Evolutionary conservation across 2,329 filamentous ascomycete species (phyloP), one percentile per base, ranked within the genome.

Genomic region (Aspergillus unguis): DNA sequence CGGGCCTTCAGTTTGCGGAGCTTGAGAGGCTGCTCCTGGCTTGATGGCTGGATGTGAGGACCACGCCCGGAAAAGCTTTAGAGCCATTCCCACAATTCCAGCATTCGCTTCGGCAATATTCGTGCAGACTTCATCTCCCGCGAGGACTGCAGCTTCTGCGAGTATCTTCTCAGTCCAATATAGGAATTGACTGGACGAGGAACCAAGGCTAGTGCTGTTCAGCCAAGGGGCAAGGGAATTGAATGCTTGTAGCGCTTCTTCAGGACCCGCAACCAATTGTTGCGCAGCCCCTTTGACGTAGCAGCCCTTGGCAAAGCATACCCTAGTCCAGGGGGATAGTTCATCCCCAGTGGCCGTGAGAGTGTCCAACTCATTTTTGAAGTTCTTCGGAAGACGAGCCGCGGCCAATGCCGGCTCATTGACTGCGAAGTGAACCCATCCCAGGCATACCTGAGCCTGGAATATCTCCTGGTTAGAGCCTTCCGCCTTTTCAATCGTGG

Each of bases 401-500:
- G 82, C 71, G 35, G 86, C 85, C 38, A 83, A 69, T 1, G 75
- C 76, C 58, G 87, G 87, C 61, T 95, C 87, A 32, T 83, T 85
- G 48, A 87, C 72, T 6, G 85, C 82, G 84, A 88, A 95, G 65
- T 95, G 85, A 62, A 96, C 78, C 88, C 91, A 95, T 50, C 86
- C 91, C 41, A 92, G 71, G 69, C 90, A 94, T 47, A 94, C 85
- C 55, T 84, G 85, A 31, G 90, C 92, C 71, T 96, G 90, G 61
- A 92, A 80, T 7, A 76, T 70, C 65, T 86, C 84, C 63, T 83
- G 77, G n/a, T 66, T 69, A 8, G 73, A 67, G 9, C 71, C 71
- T 9, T 75, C 72, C 62, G 86, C 85, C 48, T 77, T 76, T 5
- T 85, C 83, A 60, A 88, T 82, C 11, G 79, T 81, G 38, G 71